phyloP scores from a whole-genome alignment of 768 basidiomycete genomes.

The Tricholoma hemisulphureum region DNA sequence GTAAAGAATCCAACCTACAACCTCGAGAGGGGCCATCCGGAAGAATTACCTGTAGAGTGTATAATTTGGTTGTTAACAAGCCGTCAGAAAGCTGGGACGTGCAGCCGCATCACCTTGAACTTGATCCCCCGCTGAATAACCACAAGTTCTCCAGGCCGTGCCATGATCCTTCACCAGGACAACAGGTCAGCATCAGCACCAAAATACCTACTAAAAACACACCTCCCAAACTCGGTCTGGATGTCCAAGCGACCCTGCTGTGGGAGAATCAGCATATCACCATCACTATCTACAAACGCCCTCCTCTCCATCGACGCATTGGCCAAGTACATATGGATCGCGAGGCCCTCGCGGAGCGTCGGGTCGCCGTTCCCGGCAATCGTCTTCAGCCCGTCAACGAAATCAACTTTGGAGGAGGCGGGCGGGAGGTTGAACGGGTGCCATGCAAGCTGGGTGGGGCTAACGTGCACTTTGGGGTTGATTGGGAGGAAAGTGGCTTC shows the following conservation, averaged over 20 bases:
- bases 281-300: constrained; percentile 63
- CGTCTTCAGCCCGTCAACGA: constrained; percentile 60
- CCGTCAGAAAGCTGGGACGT: neutral
- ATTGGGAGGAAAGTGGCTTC: constrained; percentile 59
- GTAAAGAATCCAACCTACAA: constrained; percentile 40
- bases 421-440: constrained; percentile 56
- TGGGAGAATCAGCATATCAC: constrained; percentile 66
- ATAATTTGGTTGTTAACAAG: neutral
- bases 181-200: neutral
- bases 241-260: constrained; percentile 65
- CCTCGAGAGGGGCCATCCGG: constrained; percentile 63
- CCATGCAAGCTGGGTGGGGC: constrained; percentile 68
- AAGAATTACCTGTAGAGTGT: constrained; percentile 37
- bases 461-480: constrained; percentile 59
- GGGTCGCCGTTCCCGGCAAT: constrained; percentile 63
- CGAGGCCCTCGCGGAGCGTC: constrained; percentile 60
- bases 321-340: constrained; percentile 60
- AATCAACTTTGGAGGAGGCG: constrained; percentile 43
- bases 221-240: constrained; percentile 70
- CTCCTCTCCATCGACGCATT: constrained; percentile 59
- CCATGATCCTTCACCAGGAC: constrained; percentile 47
- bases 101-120: constrained; percentile 50
- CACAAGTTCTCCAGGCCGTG: constrained; percentile 59
- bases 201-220: constrained; percentile 18
- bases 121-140: constrained; percentile 68